These are phyloP conservation scores for Hemileccinum rubropunctum DNA, from an alignment of 768 basidiomycete genomes.

Conservation along the genomic window DNA sequence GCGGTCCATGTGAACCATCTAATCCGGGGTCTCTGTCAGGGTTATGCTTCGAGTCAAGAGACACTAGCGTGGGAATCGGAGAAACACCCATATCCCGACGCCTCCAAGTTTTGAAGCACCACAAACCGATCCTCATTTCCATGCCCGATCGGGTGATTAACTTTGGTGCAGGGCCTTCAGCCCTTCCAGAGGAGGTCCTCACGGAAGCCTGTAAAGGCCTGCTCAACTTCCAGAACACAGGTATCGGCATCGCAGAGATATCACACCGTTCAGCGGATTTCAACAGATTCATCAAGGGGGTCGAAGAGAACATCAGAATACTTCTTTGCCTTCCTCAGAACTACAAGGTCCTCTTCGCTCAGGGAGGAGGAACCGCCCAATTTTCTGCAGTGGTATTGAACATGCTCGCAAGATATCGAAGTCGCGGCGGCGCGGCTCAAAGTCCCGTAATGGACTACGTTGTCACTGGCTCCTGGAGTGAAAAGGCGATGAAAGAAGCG, in stretches of 20 bases:
- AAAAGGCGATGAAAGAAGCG: constrained; percentile 83
- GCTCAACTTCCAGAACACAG: constrained; percentile 87
- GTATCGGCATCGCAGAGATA: constrained; percentile 94
- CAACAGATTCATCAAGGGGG: constrained; percentile 56
- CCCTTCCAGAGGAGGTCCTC: constrained; percentile 84
- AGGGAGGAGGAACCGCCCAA: constrained; percentile 91
- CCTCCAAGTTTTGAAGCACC: no score
- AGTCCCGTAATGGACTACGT: constrained; percentile 81
- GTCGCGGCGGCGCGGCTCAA: constrained; percentile 56
- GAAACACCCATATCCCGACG: no score
- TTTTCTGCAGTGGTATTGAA: constrained; percentile 93
- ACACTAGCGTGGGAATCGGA: no score
- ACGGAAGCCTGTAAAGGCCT: constrained; percentile 78
- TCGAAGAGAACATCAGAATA: constrained; percentile 65
- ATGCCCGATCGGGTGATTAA: constrained; percentile 51
- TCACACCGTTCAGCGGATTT: constrained; percentile 95
- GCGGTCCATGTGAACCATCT: no score
- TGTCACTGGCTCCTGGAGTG: constrained; percentile 91
- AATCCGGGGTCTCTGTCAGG: no score
- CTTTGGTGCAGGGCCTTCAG: constrained; percentile 94
- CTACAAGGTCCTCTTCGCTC: constrained; percentile 87
- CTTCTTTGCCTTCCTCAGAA: constrained; percentile 81
- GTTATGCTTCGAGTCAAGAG: no score
- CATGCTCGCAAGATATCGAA: constrained; percentile 80
- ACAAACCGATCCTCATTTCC: no score